Conservation (phyloP, 2,329 filamentous ascomycete genomes). For the Graphiopsis chlorocephala region DNA sequence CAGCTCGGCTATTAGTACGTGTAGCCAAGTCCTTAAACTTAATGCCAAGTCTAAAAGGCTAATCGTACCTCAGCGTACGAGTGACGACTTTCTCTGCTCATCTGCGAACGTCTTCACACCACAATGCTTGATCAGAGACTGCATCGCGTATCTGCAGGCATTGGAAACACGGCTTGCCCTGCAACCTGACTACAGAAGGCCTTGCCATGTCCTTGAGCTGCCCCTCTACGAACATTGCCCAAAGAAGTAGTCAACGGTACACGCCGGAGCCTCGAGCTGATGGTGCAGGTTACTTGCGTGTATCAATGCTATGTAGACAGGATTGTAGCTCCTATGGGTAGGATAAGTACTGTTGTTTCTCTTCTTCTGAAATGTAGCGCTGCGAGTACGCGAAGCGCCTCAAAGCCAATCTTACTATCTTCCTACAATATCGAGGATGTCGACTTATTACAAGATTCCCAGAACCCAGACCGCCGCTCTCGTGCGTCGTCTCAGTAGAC, state of each 20-base stretch:
- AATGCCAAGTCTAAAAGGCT: neutral
- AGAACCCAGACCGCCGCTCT: slow-evolving; percentile 41
- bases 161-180: neutral
- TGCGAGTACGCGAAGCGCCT: neutral
- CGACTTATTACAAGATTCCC: slow-evolving; percentile 10
- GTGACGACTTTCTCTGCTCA: neutral
- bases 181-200: neutral
- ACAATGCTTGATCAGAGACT: neutral
- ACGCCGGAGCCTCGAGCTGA: neutral
- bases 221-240: neutral
- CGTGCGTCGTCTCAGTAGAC: slow-evolving; percentile 41
- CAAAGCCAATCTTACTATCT: neutral
- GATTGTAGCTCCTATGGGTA: neutral
- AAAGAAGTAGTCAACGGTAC: neutral
- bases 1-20: neutral
- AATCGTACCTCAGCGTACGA: neutral
- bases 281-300: neutral
- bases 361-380: neutral
- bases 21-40: slow-evolving; percentile 4
- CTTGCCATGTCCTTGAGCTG: neutral
- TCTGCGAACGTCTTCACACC: neutral
- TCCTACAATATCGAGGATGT: neutral
- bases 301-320: neutral
- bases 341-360: neutral
- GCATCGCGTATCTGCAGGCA: neutral